Base-by-base conservation (phyloP, 176 grass and related monocot species). In the Cenchrus fungigraminus region DNA sequence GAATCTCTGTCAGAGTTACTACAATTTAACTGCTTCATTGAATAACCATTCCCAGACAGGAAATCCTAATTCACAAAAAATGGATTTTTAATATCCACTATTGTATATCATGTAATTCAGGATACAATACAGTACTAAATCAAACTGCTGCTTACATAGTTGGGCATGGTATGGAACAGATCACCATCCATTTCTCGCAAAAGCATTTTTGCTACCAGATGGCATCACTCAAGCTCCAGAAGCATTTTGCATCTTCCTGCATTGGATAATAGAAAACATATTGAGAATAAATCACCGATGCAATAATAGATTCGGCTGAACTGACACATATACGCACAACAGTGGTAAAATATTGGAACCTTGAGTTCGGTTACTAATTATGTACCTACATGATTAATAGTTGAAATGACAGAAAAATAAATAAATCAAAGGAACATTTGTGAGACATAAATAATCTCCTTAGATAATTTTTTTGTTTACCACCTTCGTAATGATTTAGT, bases 1-100 rank as follows among this genome's bases (percentile, higher is more conserved):
- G 89, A 86, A 25, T 93, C 91, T 44, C 56, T 85, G 43, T 90
- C 91, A 29, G 86, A 80, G 43, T 87, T 84, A 45, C 74, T 88
- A 43, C 78, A 79, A 56, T 74, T 72, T 81, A 91, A 75, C 52
- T 91, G 85, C 58, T 82, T 91, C 66, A 71, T 59, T 67, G 82
- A 85, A 74, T 88, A 88, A 76, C 77, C 79, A 82, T 87, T 79
- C 72, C 80, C 61, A 52, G 50, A 85, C 17, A 92, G 50, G 79
- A 79, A 87, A 65, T 69, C 62, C 89, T 89, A 75, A 75, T 64
- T 79, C 71, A 79, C 22, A 68, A 20, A 82, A 82, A 53, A 40
- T 73, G 25, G n/a, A 79, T 55, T 65, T 50, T 88, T 84, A 40
- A 40, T 40, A 82, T 31, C 25, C 60, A 63, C 73, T 47, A 82